Conservation (phyloP, 371 early-diverging fungal species). For the Phascolomyces articulosus region DNA sequence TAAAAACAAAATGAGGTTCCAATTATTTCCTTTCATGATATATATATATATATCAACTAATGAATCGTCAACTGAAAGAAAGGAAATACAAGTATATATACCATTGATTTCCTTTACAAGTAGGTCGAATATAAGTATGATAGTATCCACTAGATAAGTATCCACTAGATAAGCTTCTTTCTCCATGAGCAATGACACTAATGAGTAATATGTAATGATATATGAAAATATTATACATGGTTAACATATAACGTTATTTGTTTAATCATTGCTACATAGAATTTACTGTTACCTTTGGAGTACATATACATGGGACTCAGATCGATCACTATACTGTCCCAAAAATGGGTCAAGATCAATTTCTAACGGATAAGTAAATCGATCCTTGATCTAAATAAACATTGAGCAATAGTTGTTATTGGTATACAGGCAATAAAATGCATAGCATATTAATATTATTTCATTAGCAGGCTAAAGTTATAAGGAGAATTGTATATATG, state of each 20-base stretch:
- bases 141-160: not conserved
- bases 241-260: too few relatives aligned
- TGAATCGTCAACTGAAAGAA: too few relatives aligned
- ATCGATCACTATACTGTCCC: not conserved
- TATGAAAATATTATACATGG: too few relatives aligned
- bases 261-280: too few relatives aligned
- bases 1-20: not conserved
- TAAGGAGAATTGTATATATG: too few relatives aligned
- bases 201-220: too few relatives aligned
- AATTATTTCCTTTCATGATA: too few relatives aligned
- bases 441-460: too few relatives aligned
- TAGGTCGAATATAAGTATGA: not conserved
- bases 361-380: not conserved
- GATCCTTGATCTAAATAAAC: not conserved
- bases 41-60: too few relatives aligned
- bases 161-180: too few relatives aligned
- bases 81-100: not conserved
- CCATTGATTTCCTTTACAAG: not conserved
- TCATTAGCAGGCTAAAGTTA: too few relatives aligned
- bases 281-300: not conserved
- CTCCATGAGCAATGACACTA: not conserved
- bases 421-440: too few relatives aligned
- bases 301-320: not conserved
- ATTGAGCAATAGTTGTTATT: not conserved
- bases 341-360: constrained; percentile 3